A percentile compares a stretch with the other conserved stretches of the same genome.
These are phyloP conservation scores for Xylaria intraflava DNA, from an alignment of 495 filamentous ascomycete genomes.

Conservation along the genomic window DNA sequence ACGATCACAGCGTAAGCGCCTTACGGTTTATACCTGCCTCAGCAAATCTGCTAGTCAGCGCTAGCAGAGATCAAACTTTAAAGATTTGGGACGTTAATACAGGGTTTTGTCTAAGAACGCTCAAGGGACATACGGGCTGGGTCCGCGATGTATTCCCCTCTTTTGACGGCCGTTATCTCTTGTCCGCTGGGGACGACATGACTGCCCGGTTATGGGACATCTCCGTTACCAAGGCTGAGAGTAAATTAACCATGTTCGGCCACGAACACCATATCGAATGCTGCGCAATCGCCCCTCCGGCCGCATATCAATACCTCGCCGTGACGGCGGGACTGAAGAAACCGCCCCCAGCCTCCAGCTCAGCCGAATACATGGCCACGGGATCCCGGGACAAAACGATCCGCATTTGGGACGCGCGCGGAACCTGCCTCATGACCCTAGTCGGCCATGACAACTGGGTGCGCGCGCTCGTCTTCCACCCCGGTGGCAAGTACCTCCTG, in stretches of 20 bases:
- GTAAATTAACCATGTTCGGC: conserved; percentile 73
- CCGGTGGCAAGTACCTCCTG: conserved; percentile 86
- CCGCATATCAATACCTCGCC: conserved; percentile 70
- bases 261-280: conserved; percentile 91
- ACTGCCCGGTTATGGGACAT: conserved; percentile 82
- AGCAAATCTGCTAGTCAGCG: conserved; percentile 74
- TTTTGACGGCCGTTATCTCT: conserved; percentile 71
- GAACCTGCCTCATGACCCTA: conserved; percentile 80
- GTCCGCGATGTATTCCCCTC: conserved; percentile 79
- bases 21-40: conserved; percentile 75
- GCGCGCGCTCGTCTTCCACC: conserved; percentile 79
- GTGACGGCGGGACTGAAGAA: conserved; percentile 79
- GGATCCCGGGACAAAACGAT: conserved; percentile 89
- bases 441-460: conserved; percentile 97
- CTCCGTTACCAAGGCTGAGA: conserved; percentile 59
- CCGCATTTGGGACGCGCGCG: conserved; percentile 80
- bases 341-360: conserved; percentile 61
- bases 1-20: conserved; percentile 83
- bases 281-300: conserved; percentile 77
- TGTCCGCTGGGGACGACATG: conserved; percentile 77
- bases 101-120: conserved; percentile 82
- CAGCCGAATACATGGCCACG: conserved; percentile 86
- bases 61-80: conserved; percentile 74
- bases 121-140: conserved; percentile 81
- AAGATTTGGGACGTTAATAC: conserved; percentile 91